These are phyloP conservation scores for Coniosporium tulheliwenetii DNA, from an alignment of 2,329 filamentous ascomycete species.

Conservation along the genomic window DNA sequence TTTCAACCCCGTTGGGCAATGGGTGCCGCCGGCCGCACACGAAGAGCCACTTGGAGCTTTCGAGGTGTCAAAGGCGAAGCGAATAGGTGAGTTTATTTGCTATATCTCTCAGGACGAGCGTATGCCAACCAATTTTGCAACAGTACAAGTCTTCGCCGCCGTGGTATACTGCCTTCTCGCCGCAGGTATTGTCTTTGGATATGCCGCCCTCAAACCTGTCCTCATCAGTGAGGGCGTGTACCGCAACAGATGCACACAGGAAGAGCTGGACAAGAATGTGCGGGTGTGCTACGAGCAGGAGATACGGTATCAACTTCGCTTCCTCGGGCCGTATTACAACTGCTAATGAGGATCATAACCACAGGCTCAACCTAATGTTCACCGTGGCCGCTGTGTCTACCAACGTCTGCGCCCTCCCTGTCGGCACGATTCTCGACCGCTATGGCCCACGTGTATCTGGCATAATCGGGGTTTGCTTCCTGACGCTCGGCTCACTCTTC, in stretches of 20 bases:
- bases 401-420: slow-evolving; percentile 71
- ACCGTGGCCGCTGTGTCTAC: slow-evolving; percentile 76
- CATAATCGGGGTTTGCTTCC: slow-evolving; percentile 51
- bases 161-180: slow-evolving; percentile 62
- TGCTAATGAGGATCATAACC: not conserved
- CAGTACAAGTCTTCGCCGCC: slow-evolving; percentile 54
- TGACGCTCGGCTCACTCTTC: slow-evolving; percentile 53
- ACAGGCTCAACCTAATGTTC: slow-evolving; percentile 75
- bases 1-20: slow-evolving; percentile 32
- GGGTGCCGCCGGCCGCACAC: slow-evolving; percentile 22
- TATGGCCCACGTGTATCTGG: slow-evolving; percentile 67
- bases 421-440: slow-evolving; percentile 71
- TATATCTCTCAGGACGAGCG: not conserved
- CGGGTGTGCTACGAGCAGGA: slow-evolving; percentile 44
- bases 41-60: slow-evolving; percentile 30
- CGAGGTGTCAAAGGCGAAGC: slow-evolving; percentile 36
- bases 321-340: slow-evolving; percentile 26
- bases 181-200: slow-evolving; percentile 70
- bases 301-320: slow-evolving; percentile 26
- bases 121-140: not conserved
- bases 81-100: slow-evolving; percentile 29
- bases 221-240: slow-evolving; percentile 61
- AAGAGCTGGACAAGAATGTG: slow-evolving; percentile 32
- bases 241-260: slow-evolving; percentile 42
- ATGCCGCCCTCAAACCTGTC: slow-evolving; percentile 70